Evolutionary conservation across 148 eudicot genomes (phyloP).

Genomic region (Vaccinium myrtillus): DNA sequence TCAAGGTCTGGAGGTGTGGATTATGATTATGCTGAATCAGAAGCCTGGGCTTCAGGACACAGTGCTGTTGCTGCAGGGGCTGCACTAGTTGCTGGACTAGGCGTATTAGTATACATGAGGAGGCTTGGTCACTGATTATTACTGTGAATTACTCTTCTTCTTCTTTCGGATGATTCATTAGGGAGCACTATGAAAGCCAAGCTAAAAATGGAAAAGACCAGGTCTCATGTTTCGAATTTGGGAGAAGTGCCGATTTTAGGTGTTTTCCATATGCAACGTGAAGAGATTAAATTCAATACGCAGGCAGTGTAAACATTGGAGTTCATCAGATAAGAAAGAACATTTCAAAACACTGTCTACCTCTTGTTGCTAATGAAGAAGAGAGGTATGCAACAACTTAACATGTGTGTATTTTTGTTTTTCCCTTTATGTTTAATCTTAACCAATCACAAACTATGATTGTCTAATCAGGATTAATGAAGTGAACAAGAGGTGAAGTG

Average conservation of each 20-base stretch:
- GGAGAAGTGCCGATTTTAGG: neutral
- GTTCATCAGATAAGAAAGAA: neutral
- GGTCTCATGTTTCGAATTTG: neutral
- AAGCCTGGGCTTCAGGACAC: constrained; percentile 83
- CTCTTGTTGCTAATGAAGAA: neutral
- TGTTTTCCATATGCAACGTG: neutral
- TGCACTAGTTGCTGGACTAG: constrained; percentile 81
- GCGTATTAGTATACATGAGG: constrained; percentile 72
- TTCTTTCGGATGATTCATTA: neutral
- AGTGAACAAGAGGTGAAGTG: neutral
- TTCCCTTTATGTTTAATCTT: neutral
- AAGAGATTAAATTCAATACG: neutral
- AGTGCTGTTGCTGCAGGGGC: constrained; percentile 88
- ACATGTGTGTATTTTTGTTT: neutral
- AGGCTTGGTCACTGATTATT: constrained; percentile 27
- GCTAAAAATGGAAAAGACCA: neutral
- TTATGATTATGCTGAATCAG: constrained; percentile 48
- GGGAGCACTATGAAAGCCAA: neutral
- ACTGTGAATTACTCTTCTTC: neutral
- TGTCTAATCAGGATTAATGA: neutral
- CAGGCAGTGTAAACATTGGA: neutral
- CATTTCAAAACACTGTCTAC: neutral
- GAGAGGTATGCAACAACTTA: no score
- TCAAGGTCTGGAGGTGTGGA: constrained; percentile 45
- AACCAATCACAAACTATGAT: neutral